Evolutionary conservation across 139 green algal genomes (phyloP).

Genomic region (Chlorella sp.): DNA sequence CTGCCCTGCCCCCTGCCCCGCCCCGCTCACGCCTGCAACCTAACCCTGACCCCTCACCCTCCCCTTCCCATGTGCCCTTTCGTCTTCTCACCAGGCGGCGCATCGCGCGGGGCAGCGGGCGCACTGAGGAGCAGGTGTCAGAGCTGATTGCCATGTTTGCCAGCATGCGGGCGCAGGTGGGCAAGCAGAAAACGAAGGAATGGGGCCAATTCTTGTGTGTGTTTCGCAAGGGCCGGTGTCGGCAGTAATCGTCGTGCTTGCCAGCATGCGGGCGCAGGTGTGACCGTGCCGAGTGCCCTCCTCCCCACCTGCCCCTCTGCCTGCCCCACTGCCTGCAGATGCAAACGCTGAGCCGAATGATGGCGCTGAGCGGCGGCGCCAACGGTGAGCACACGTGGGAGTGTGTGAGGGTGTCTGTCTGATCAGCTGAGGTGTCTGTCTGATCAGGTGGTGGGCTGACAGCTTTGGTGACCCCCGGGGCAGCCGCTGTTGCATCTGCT

Average conservation of each 20-base stretch:
- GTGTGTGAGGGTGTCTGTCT: too few species aligned
- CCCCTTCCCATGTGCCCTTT: background rate
- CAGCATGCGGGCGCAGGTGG: slow-evolving; percentile 76
- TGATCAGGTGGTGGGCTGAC: too few species aligned
- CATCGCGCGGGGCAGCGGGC: slow-evolving; percentile 61
- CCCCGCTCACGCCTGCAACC: background rate
- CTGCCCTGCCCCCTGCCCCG: background rate
- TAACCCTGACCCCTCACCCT: background rate
- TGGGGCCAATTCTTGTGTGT: too few species aligned
- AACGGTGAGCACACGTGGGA: slow-evolving; percentile 18
- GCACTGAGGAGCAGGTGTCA: slow-evolving; percentile 73
- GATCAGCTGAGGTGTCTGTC: too few species aligned
- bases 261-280: background rate
- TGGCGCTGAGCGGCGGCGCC: slow-evolving; percentile 62
- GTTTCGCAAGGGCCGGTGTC: too few species aligned
- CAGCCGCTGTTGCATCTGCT: background rate
- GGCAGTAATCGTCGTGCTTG: background rate
- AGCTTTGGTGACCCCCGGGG: too few species aligned
- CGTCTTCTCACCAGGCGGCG: slow-evolving; percentile 34
- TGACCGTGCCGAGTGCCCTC: too few species aligned
- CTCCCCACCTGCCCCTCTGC: background rate
- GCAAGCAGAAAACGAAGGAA: background rate
- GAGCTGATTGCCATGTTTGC: slow-evolving; percentile 85
- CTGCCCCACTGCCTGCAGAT: slow-evolving; percentile 40
- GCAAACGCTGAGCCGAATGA: slow-evolving; percentile 80